Conservation (phyloP, 2,329 filamentous ascomycete species). For the Didymosphaeria variabile region DNA sequence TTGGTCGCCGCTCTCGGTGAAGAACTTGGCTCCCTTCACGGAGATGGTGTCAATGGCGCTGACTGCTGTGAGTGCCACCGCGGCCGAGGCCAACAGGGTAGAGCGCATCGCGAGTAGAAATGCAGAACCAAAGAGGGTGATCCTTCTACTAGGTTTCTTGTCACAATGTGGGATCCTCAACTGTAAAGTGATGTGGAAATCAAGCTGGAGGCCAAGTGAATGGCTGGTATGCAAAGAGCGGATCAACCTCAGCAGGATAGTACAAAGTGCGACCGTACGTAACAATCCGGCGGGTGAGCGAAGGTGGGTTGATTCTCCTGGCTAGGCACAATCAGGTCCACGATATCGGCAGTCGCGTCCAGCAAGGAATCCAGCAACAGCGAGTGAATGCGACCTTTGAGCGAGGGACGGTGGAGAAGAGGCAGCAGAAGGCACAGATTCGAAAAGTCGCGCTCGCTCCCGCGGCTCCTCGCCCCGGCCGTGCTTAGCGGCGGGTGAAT, state of each 20-base stretch:
- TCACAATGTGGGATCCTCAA: neutral
- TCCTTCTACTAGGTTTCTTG: neutral
- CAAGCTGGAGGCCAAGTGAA: neutral
- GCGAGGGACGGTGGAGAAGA: conserved; percentile 6
- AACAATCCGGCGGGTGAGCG: neutral
- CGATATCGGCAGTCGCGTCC: conserved; percentile 4
- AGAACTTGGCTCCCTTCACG: conserved; percentile 83
- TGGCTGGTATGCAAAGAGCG: neutral
- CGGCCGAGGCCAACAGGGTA: conserved; percentile 27
- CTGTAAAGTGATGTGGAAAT: no score
- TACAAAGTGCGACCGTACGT: neutral
- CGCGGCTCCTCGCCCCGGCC: neutral
- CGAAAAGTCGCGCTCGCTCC: neutral
- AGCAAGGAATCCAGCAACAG: conserved; percentile 2
- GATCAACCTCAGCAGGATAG: neutral
- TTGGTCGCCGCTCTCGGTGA: conserved; percentile 79
- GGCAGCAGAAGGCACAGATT: neutral
- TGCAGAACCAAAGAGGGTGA: neutral
- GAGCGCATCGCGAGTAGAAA: conserved; percentile 26
- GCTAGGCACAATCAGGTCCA: neutral
- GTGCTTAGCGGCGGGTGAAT: conserved; percentile 12
- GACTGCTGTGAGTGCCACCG: conserved; percentile 46
- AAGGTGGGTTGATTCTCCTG: neutral
- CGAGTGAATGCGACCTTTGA: conserved; percentile 5
- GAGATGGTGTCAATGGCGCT: conserved; percentile 64